Base-by-base conservation (phyloP, 2,329 filamentous ascomycete species). In the Talaromyces funiculosus region DNA sequence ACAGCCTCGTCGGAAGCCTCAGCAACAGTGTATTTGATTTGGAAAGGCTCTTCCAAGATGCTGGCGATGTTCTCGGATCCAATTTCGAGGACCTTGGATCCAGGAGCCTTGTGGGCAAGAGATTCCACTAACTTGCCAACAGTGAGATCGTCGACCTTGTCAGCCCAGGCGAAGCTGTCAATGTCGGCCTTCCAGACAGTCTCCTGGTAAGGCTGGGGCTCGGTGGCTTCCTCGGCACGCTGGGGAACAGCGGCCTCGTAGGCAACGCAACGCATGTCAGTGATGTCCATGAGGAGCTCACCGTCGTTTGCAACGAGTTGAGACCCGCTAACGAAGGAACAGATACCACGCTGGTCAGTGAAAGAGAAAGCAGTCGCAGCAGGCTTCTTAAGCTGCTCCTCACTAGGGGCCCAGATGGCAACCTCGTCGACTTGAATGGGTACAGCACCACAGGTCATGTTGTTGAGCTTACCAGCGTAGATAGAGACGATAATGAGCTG, bases 401-500 rank as follows among this genome's bases (percentile, higher is more conserved):
- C 33, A 3, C 38, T 42, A 12, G 60, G 64, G 6, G 42, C 12
- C 53, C 55, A 60, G 40, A 65, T 54, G 38, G 61, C 43, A n/a
- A 66, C 31, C 33, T 67, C 63, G 2, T 66, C 62, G 22, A 67
- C 47, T 31, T 62, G 24, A 3, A 64, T 51, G 14, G 65, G 66
- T 1, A 67, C 61, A 18, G 57, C 62, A 33, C 63, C 66, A 4
- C 51, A 62, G 3, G 59, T 22, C 60, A 66, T 65, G 14, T 54
- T 54, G 14, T 64, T 63, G 31, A 37, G 43, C 4, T 38, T 29
- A 24, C 65, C 66, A 20, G 38, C 49, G 35, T 67, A 40, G 18
- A 64, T 59, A 16, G 66, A 59, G 3, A 66, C 49, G 37, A 65
- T 67, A 20, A 63, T 59, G 1, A 67, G 64, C 57, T 67, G 65